A percentile compares a stretch with the other conserved stretches of the same genome.
These are phyloP conservation scores for Lentinula sp. DNA, from an alignment of 768 basidiomycete species.

Conservation along the genomic window DNA sequence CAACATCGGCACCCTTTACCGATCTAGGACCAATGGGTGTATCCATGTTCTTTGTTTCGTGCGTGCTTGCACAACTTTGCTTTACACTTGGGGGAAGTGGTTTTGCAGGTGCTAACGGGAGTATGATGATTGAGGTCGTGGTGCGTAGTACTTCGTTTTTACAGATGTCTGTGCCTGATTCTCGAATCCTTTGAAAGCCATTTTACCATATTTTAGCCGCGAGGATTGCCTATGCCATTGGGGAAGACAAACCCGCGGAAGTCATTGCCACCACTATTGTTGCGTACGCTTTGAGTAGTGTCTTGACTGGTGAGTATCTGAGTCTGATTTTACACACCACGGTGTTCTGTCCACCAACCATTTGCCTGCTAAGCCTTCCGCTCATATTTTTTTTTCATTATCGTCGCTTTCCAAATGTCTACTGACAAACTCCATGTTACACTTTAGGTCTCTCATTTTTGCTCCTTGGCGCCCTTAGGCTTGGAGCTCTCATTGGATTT, in stretches of 20 bases:
- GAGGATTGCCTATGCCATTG: conserved; percentile 66
- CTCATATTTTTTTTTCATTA: too few relatives aligned
- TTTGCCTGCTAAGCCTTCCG: background rate
- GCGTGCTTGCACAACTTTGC: conserved; percentile 38
- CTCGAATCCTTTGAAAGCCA: conserved; percentile 41
- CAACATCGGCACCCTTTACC: conserved; percentile 72
- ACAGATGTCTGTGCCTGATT: background rate
- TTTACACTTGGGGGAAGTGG: conserved; percentile 85
- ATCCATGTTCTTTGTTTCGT: conserved; percentile 92
- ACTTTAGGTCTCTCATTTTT: conserved; percentile 69
- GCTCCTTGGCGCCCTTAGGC: conserved; percentile 73
- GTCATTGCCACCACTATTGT: conserved; percentile 91
- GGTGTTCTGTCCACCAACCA: background rate
- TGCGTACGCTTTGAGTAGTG: conserved; percentile 79
- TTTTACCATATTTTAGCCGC: conserved; percentile 93
- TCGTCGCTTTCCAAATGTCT: too few relatives aligned
- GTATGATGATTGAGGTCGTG: conserved; percentile 99
- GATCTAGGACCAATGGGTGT: conserved; percentile 85
- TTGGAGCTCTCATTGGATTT: conserved; percentile 87
- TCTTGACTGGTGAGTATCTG: conserved; percentile 68
- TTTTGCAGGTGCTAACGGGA: conserved; percentile 87
- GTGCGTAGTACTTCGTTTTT: conserved; percentile 32
- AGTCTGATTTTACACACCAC: too few relatives aligned
- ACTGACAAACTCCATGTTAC: background rate
- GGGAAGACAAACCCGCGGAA: conserved; percentile 58